A percentile compares a stretch with the other conserved stretches of the same genome.
Evolutionary conservation across 768 basidiomycete genomes (phyloP).

Genomic region (Mycena latifolia): DNA sequence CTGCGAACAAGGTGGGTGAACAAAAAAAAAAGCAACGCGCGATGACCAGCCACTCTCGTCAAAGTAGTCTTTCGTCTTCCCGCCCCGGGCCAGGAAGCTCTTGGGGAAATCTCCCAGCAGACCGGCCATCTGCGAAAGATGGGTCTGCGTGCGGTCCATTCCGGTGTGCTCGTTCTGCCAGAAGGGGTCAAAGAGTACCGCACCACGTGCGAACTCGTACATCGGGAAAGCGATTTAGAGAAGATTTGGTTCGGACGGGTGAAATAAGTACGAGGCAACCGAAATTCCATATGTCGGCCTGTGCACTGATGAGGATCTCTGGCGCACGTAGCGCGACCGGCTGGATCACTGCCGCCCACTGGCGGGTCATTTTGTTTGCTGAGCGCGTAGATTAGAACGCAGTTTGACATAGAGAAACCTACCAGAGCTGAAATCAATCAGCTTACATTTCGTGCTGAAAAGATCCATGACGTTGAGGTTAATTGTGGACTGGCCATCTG

Average conservation of each 20-base stretch:
- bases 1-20: neutral
- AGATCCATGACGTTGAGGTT: neutral
- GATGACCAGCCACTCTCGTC: neutral
- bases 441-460: neutral
- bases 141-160: slow-evolving; percentile 27
- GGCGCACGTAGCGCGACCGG: slow-evolving; percentile 85
- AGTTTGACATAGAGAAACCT: slow-evolving; percentile 56
- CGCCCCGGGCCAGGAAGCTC: neutral
- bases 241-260: neutral
- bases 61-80: neutral
- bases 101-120: neutral
- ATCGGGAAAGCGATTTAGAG: neutral
- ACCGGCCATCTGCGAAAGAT: slow-evolving; percentile 11
- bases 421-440: slow-evolving; percentile 3
- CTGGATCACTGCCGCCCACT: slow-evolving; percentile 85
- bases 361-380: slow-evolving; percentile 73
- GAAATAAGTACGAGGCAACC: slow-evolving; percentile 70
- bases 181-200: slow-evolving; percentile 83
- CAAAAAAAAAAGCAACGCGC: neutral
- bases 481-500: neutral
- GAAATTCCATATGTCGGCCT: slow-evolving; percentile 87
- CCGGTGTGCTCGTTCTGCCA: slow-evolving; percentile 39
- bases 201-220: slow-evolving; percentile 57
- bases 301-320: slow-evolving; percentile 35
- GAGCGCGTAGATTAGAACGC: slow-evolving; percentile 63